phyloP scores from a whole-genome alignment of 192 early-diverging fungal genomes.

The Borealophlyctis nickersoniae region DNA sequence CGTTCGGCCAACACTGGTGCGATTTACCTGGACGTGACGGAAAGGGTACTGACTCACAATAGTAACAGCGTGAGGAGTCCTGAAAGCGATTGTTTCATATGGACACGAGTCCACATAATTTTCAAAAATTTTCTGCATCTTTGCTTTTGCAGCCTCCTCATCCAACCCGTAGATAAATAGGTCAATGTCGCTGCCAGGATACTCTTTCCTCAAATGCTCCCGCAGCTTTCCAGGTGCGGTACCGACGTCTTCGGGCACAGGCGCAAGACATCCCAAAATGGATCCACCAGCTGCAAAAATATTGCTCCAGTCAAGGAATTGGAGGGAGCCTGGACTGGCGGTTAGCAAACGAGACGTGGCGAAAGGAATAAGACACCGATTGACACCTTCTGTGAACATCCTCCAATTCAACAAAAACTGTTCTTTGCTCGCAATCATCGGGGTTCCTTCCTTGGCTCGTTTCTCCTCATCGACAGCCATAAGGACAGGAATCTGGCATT shows the following conservation, averaged over 20 bases:
- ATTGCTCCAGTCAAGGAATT: constrained; percentile 26
- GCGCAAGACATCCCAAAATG: constrained; percentile 23
- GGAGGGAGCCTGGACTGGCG: constrained; percentile 6
- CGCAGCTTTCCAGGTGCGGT: constrained; percentile 8
- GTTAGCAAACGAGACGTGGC: too few species aligned
- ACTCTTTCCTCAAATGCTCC: constrained; percentile 19
- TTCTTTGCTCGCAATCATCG: constrained; percentile 9
- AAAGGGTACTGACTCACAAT: constrained; percentile 31
- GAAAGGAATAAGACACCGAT: too few species aligned
- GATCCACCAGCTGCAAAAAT: constrained; percentile 30
- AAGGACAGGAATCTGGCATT: constrained; percentile 16
- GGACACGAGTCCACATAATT: constrained; percentile 12
- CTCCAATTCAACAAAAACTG: constrained; percentile 31
- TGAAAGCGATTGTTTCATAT: constrained; percentile 26
- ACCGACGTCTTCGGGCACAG: constrained; percentile 1
- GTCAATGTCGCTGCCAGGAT: constrained; percentile 36
- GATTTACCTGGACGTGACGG: constrained; percentile 17
- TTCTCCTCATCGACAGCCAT: constrained; percentile 12
- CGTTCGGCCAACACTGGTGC: too few species aligned
- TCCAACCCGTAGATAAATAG: constrained; percentile 42
- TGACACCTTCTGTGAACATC: constrained; percentile 29
- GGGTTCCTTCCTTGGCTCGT: background rate
- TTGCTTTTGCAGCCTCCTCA: constrained; percentile 39
- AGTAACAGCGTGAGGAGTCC: constrained; percentile 29
- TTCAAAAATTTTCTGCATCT: constrained; percentile 36